Evolutionary conservation across 2,329 filamentous ascomycete genomes (phyloP), one percentile per base, ranked within the genome.

Genomic region (Graphilbum fragrans): DNA sequence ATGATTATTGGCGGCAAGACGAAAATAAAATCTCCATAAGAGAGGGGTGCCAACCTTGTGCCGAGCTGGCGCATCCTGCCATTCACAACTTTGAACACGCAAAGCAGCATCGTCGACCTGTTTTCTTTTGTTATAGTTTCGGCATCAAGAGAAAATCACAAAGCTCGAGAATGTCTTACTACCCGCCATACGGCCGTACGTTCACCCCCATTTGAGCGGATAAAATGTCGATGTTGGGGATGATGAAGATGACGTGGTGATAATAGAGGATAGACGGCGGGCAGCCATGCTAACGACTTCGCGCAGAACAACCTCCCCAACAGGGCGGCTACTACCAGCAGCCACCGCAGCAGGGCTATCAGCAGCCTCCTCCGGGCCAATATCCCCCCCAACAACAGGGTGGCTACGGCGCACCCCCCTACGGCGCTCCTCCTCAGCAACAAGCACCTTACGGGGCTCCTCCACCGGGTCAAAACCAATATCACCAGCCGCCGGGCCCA

Each of bases 121-220:
- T n/a, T n/a, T n/a, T n/a, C n/a, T n/a, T n/a, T n/a, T n/a, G n/a
- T n/a, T n/a, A n/a, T n/a, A n/a, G n/a, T n/a, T n/a, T n/a, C n/a
- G n/a, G n/a, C n/a, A n/a, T n/a, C n/a, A n/a, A n/a, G n/a, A n/a
- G n/a, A n/a, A n/a, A n/a, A n/a, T n/a, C n/a, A n/a, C n/a, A n/a
- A n/a, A n/a, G n/a, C n/a, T n/a, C n/a, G n/a, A 33, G 14, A 20
- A 61, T 61, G 59, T 60, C 59, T 37, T 61, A 60, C 43, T 59
- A 61, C 29, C 55, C 55, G 18, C 54, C 58, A 22, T 61, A 60
- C 45, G 55, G 57, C 44, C 58, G 58, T 61, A 48, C 52, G 58
- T 57, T 23, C 11, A 22, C 7, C 31, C 25, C 19, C 18, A 20
- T 36, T 8, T 16, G 21, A n/a, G n/a, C n/a, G n/a, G n/a, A n/a